Evolutionary conservation across 2,329 filamentous ascomycete genomes (phyloP), one percentile per base, ranked within the genome.

Genomic region (Colletotrichum melonis): DNA sequence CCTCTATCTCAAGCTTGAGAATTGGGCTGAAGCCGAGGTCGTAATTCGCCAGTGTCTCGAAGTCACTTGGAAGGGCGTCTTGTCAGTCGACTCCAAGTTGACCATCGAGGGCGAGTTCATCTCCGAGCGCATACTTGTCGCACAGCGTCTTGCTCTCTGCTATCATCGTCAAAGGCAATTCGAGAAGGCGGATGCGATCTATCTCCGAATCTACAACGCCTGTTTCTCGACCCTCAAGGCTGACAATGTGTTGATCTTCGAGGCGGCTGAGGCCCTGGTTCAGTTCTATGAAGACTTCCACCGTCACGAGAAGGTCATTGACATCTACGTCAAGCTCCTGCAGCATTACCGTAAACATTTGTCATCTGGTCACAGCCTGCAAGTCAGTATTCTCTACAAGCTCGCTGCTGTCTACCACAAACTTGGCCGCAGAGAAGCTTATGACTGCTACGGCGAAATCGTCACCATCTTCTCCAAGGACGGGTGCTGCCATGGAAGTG

Each of bases 1-100:
- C 32, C 76, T 81, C 4, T 79, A 81, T 72, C 71, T 79, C 12
- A 79, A 80, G 26, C 75, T 76, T 2, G 73, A 78, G 16, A 79
- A 81, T 42, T 85, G 82, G 81, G 63, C 68, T 4, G 79, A 84
- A 62, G 82, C 82, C 0, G 82, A 84, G 64, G 69, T 77, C 1
- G 74, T 82, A 22, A 80, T 82, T 63, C 81, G 78, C 67, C 76
- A 78, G 66, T 80, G 83, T 0, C 79, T 85, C 0, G 81, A 84
- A 72, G 77, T 84, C 30, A 81, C 81, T 5, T 85, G 83, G 83
- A 82, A 82, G 74, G 79, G 79, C 2, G 75, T 84, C 3, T 67
- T 84, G 32, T 80, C 76, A 2, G 76, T 72, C 3, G 80, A 83
- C 30, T 73, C 76, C 56, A 78, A 76, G 57, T 70, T 81, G 55